Conservation (phyloP, 768 basidiomycete genomes). For the Lentinula aciculospora region DNA sequence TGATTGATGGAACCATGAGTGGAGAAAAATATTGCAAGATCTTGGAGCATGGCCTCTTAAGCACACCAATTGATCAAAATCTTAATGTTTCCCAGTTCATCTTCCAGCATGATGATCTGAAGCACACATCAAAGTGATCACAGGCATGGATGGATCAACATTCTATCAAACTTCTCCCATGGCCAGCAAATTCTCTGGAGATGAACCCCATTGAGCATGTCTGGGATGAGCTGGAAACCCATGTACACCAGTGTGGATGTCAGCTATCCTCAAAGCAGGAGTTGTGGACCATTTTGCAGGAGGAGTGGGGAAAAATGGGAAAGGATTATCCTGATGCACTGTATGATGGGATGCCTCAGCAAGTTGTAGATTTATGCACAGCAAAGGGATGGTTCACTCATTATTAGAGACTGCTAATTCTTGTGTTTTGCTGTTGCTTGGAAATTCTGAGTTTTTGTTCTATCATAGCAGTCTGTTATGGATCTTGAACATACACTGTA, state of each 20-base stretch:
- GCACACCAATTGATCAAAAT: slow-evolving; percentile 9
- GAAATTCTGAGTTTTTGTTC: too few species aligned
- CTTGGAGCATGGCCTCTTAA: slow-evolving; percentile 14
- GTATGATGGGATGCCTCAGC: not conserved
- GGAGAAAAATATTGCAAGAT: slow-evolving; percentile 16
- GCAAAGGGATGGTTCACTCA: too few species aligned
- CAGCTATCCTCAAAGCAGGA: not conserved
- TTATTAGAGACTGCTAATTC: too few species aligned
- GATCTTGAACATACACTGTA: too few species aligned
- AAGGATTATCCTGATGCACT: not conserved
- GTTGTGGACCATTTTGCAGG: not conserved
- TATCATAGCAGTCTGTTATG: too few species aligned
- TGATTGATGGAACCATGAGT: slow-evolving; percentile 20
- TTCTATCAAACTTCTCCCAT: slow-evolving; percentile 11
- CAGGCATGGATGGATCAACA: slow-evolving; percentile 15
- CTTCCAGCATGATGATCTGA: slow-evolving; percentile 22
- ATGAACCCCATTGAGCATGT: slow-evolving; percentile 24
- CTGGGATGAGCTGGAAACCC: slow-evolving; percentile 15
- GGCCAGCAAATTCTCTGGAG: slow-evolving; percentile 21
- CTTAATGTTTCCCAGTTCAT: slow-evolving; percentile 11
- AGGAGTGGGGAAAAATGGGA: not conserved
- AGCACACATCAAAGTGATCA: slow-evolving; percentile 13
- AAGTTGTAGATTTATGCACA: too few species aligned
- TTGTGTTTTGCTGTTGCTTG: too few species aligned
- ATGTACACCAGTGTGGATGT: not conserved